Evolutionary conservation across 2,329 filamentous ascomycete genomes (phyloP), one percentile per base, ranked within the genome.

Genomic region (Fusarium piperis): DNA sequence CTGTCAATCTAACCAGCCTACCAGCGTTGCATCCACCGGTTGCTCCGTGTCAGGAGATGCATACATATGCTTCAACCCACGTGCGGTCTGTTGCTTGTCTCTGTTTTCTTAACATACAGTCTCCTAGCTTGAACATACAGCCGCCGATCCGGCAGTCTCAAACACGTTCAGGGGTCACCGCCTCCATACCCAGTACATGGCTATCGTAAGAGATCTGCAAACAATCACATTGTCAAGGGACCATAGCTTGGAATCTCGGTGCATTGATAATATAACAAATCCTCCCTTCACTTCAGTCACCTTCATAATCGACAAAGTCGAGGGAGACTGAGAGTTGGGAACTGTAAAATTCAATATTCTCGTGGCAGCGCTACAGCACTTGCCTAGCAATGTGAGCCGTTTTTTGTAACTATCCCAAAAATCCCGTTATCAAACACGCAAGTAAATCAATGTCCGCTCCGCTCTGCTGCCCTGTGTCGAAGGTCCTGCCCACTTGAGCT

Each of bases 401-500:
- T 75, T 76, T 76, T 76, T 76, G 65, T 74, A 71, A 76, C 67
- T 77, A 75, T 64, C 63, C 72, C 66, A 51, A 64, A 67, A 69
- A 71, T 72, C 67, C 68, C 59, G 52, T 70, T 65, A 41, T 66
- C 68, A 72, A 71, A 73, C 59, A 59, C 75, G 64, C 75, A 67
- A 68, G 66, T 59, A 75, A 64, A 62, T 18, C 64, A 71, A 28
- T 68, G 59, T 63, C 64, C 71, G 75, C 75, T 74, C 58, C 26
- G 58, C 44, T 59, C 70, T 70, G 64, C 62, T 60, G 69, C 58
- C 67, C 53, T 56, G 56, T 73, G 68, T 72, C 65, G 67, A 71
- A 74, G 74, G 73, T 74, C 67, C 66, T 70, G 75, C 75, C 73
- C 74, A 77, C 76, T 77, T 77, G 74, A 76, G 76, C 76, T 77